Percentiles rank a stretch among this genome's conserved stretches.
Conservation (phyloP, 441 rosid genomes). For the Bocquillonia castaneifolia region DNA sequence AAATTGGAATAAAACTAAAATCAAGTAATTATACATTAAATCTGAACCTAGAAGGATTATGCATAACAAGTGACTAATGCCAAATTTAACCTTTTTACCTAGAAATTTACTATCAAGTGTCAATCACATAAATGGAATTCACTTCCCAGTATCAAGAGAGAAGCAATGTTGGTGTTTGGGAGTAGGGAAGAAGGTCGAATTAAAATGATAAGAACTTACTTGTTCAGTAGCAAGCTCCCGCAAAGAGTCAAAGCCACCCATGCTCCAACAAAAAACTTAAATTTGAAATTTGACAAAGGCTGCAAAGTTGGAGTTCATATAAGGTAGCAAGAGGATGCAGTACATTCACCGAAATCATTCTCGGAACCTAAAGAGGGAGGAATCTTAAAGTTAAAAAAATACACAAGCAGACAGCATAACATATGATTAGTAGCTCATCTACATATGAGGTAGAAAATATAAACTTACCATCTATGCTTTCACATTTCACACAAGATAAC, state of each 20-base stretch:
- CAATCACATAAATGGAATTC: background rate
- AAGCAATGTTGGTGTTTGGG: no score
- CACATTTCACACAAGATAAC: slow-evolving; percentile 75
- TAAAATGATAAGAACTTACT: slow-evolving; percentile 37
- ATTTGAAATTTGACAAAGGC: slow-evolving; percentile 39
- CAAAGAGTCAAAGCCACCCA: slow-evolving; percentile 58
- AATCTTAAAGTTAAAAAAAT: slow-evolving; percentile 6
- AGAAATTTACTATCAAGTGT: background rate
- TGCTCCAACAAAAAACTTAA: slow-evolving; percentile 74
- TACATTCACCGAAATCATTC: slow-evolving; percentile 55
- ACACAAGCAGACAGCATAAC: background rate
- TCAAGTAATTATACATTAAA: no score
- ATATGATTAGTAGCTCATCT: background rate
- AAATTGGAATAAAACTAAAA: no score
- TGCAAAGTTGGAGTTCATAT: slow-evolving; percentile 55
- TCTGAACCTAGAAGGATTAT: no score
- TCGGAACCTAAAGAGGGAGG: slow-evolving; percentile 34
- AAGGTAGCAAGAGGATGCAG: slow-evolving; percentile 52
- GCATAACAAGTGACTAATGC: no score
- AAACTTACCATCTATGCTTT: slow-evolving; percentile 47
- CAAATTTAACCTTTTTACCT: background rate
- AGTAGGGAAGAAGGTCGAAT: no score
- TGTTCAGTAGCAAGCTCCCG: slow-evolving; percentile 60
- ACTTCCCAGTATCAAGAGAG: background rate
- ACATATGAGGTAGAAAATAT: background rate